Percentiles rank a stretch among this genome's conserved stretches.
Evolutionary conservation across 2,329 filamentous ascomycete genomes (phyloP).

Genomic region (Penicillium hordei): DNA sequence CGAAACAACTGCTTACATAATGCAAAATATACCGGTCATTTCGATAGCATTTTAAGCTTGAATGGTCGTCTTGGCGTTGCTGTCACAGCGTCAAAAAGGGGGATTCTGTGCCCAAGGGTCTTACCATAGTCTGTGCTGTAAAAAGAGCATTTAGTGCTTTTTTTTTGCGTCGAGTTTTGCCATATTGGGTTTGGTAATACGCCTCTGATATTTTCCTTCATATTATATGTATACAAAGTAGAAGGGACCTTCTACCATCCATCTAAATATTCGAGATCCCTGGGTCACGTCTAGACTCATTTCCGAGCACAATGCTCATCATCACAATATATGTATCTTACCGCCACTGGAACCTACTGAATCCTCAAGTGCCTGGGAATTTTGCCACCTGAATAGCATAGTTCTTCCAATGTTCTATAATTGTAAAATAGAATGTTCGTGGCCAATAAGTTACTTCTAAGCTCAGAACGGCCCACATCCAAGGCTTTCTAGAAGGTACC

Average conservation of each 20-base stretch:
- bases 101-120: not conserved
- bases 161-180: not conserved
- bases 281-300: not conserved
- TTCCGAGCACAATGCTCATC: not conserved
- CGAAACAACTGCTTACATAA: not conserved
- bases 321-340: not conserved
- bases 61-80: slow-evolving; percentile 17
- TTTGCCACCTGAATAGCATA: not conserved
- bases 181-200: not conserved
- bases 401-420: not conserved
- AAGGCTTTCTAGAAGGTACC: not conserved
- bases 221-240: not conserved
- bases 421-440: not conserved
- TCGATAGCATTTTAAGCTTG: slow-evolving; percentile 14
- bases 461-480: not conserved
- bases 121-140: not conserved
- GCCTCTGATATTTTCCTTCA: not conserved
- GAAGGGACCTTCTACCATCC: not conserved
- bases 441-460: not conserved
- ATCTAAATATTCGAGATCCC: not conserved
- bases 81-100: slow-evolving; percentile 5
- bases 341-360: not conserved
- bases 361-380: not conserved
- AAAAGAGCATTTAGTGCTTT: not conserved
- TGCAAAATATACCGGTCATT: not conserved